Percentiles rank a stretch among this genome's conserved stretches.
These are phyloP conservation scores for Trichoderma sp. DNA, from an alignment of 2,329 filamentous ascomycete species.

Conservation along the genomic window DNA sequence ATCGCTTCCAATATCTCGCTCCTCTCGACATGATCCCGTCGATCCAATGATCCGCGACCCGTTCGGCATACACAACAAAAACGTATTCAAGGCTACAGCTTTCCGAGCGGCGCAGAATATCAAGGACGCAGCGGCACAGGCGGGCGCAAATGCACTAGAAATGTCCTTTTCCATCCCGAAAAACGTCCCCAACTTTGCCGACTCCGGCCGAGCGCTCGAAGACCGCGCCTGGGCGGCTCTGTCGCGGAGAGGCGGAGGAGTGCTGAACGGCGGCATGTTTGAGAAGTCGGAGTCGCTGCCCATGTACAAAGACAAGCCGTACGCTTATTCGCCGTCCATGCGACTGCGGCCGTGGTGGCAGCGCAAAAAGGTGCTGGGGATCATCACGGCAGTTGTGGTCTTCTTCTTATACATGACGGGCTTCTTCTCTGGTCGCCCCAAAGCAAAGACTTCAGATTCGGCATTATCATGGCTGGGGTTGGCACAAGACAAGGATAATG, in stretches of 20 bases:
- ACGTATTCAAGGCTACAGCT: conserved; percentile 55
- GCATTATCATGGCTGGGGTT: conserved; percentile 63
- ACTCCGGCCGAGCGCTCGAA: conserved; percentile 66
- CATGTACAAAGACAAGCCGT: conserved; percentile 99
- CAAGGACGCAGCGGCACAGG: conserved; percentile 54
- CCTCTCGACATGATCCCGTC: conserved; percentile 38
- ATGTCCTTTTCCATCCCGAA: conserved; percentile 71
- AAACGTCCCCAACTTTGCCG: conserved; percentile 70
- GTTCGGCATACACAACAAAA: conserved; percentile 49
- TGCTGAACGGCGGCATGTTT: conserved; percentile 62
- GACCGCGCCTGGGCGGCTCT: conserved; percentile 66
- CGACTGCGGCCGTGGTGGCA: conserved; percentile 63
- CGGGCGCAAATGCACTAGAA: conserved; percentile 53
- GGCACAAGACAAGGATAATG: conserved; percentile 50
- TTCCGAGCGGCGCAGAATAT: conserved; percentile 50
- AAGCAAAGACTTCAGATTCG: conserved; percentile 44
- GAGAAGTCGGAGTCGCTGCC: conserved; percentile 62
- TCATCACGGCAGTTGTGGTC: conserved; percentile 59
- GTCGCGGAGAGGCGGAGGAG: conserved; percentile 44
- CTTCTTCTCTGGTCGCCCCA: conserved; percentile 51
- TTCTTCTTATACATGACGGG: conserved; percentile 72
- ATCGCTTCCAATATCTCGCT: conserved; percentile 3
- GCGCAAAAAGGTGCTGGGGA: conserved; percentile 62
- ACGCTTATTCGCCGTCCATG: conserved; percentile 65
- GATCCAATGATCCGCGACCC: conserved; percentile 49